Conservation (phyloP, 1,284 basidiomycete species). For the Boletus sp. region DNA sequence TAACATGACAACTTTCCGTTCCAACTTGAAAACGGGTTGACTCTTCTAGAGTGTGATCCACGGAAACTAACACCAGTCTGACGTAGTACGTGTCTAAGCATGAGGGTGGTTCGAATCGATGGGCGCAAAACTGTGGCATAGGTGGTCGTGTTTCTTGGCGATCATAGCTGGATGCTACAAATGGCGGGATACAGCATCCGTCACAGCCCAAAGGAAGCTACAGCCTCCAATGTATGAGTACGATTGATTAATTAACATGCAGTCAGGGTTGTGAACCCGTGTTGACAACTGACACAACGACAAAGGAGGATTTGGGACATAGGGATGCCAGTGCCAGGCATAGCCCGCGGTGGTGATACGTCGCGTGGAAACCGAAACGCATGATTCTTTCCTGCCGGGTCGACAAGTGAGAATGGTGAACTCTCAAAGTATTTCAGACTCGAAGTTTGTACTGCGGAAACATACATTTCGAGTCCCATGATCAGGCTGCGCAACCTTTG, state of each 20-base stretch:
- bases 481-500: slow-evolving; percentile 3
- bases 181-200: slow-evolving; percentile 17
- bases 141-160: slow-evolving; percentile 5
- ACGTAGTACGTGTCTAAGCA: background rate
- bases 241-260: slow-evolving; percentile 25
- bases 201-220: slow-evolving; percentile 20
- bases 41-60: slow-evolving; percentile 17
- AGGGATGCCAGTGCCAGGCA: background rate
- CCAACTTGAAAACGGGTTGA: slow-evolving; percentile 12
- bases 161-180: slow-evolving; percentile 8
- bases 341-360: background rate
- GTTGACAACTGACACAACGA: slow-evolving; percentile 7
- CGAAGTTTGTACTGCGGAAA: slow-evolving; percentile 10
- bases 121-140: slow-evolving; percentile 32
- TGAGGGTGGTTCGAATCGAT: slow-evolving; percentile 3
- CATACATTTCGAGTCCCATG: slow-evolving; percentile 1
- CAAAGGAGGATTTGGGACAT: background rate
- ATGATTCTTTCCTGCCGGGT: background rate
- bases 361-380: background rate
- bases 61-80: background rate
- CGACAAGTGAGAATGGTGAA: background rate
- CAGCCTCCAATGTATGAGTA: slow-evolving; percentile 11
- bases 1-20: background rate
- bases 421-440: background rate
- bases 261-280: slow-evolving; percentile 22